Evolutionary conservation across 1,284 basidiomycete genomes (phyloP).

Genomic region (Ganoderma lucidum): DNA sequence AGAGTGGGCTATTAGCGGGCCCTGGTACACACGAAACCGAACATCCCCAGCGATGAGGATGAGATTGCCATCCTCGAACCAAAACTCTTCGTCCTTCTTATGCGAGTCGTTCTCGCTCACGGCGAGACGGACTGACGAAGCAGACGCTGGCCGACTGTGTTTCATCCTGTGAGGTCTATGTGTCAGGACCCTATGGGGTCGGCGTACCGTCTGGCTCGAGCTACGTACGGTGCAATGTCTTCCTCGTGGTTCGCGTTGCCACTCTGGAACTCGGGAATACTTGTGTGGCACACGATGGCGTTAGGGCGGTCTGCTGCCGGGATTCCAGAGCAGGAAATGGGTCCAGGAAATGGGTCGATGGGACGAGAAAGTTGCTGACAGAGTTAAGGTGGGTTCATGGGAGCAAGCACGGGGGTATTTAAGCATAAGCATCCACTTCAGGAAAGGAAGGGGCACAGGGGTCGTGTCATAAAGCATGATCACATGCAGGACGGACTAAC

Average conservation of each 20-base stretch:
- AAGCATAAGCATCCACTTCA: slow-evolving; percentile 6
- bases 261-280: neutral
- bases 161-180: neutral
- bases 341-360: neutral
- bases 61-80: slow-evolving; percentile 23
- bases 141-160: slow-evolving; percentile 6
- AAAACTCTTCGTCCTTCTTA: slow-evolving; percentile 19
- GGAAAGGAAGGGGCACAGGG: slow-evolving; percentile 8
- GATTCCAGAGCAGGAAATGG: neutral
- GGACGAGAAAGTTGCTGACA: neutral
- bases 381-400: neutral
- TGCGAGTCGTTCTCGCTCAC: neutral
- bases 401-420: slow-evolving; percentile 5
- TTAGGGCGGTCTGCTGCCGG: neutral
- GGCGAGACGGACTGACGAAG: neutral
- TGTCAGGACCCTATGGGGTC: neutral
- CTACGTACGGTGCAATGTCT: neutral
- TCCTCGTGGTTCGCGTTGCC: neutral
- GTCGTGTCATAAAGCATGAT: slow-evolving; percentile 3
- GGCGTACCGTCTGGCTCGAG: neutral
- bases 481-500: slow-evolving; percentile 8
- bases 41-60: slow-evolving; percentile 21
- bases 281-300: neutral
- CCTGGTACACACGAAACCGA: slow-evolving; percentile 23
- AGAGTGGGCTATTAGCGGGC: slow-evolving; percentile 19